phyloP scores from a whole-genome alignment of 176 grass and related monocot genomes.

The Dactylis glomerata region DNA sequence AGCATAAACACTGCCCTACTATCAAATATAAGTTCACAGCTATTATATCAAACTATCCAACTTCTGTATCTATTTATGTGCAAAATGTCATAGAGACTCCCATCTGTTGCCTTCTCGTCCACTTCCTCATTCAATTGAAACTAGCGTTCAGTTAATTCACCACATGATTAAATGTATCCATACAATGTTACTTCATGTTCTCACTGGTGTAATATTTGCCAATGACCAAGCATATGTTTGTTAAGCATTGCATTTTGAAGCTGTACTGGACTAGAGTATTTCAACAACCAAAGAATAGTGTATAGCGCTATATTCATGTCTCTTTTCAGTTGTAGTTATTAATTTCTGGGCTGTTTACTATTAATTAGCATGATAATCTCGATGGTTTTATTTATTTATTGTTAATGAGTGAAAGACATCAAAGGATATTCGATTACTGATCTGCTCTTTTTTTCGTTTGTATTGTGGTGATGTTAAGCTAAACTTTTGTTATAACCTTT shows the following conservation, averaged over 20 bases:
- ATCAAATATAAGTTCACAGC: not conserved
- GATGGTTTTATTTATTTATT: not conserved
- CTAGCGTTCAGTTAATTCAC: not conserved
- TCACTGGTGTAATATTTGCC: not conserved
- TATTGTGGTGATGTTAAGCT: conserved; percentile 17
- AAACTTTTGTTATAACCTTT: conserved; percentile 10
- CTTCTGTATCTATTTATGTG: not conserved
- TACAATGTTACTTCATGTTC: not conserved
- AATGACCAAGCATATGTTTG: not conserved
- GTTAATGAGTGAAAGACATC: not conserved
- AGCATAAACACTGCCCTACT: not conserved
- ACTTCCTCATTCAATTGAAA: not conserved
- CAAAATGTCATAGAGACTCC: not conserved
- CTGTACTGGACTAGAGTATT: not conserved
- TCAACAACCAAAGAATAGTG: not conserved
- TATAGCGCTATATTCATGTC: not conserved
- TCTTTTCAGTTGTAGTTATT: not conserved
- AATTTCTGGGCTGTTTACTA: not conserved
- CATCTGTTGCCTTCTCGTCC: not conserved
- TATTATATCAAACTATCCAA: not conserved
- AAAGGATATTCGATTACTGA: conserved; percentile 8
- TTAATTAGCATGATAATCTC: not conserved
- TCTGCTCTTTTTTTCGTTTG: conserved; percentile 5
- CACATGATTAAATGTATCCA: not conserved
- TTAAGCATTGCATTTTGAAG: conserved; percentile 17